Percentiles rank a stretch among this genome's conserved stretches.
These are phyloP conservation scores for Chaetomium fimeti DNA, from an alignment of 495 filamentous ascomycete species.

Conservation along the genomic window DNA sequence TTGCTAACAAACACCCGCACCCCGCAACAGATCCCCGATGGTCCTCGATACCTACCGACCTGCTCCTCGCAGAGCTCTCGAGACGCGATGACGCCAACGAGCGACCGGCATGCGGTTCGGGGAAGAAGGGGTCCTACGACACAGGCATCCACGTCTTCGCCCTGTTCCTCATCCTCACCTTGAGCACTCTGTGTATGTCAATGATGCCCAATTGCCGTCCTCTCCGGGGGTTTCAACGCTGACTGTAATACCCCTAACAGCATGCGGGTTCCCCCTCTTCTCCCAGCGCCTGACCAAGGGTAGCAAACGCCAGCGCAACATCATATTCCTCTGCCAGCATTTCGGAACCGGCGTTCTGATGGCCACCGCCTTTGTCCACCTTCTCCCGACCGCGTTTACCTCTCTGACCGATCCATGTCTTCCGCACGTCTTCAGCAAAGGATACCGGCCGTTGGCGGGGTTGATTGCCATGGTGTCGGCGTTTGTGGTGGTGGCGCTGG, in stretches of 20 bases:
- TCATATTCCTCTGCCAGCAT: constrained; percentile 74
- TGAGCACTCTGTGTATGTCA: constrained; percentile 68
- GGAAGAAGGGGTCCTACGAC: constrained; percentile 59
- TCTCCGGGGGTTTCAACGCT: background rate
- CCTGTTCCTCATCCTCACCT: constrained; percentile 67
- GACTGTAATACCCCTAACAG: constrained; percentile 34
- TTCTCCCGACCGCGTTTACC: constrained; percentile 77
- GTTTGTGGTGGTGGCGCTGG: constrained; percentile 68
- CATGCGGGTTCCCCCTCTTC: constrained; percentile 60
- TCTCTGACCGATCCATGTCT: constrained; percentile 81
- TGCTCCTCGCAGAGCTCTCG: constrained; percentile 53
- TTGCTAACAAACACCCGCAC: constrained; percentile 1
- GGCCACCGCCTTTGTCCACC: constrained; percentile 85
- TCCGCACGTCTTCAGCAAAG: constrained; percentile 66
- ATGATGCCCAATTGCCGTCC: constrained; percentile 19
- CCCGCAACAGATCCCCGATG: constrained; percentile 36
- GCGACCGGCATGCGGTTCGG: constrained; percentile 63
- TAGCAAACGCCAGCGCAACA: constrained; percentile 45
- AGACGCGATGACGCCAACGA: constrained; percentile 41
- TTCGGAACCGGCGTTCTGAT: constrained; percentile 86
- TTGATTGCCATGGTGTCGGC: constrained; percentile 76
- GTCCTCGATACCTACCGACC: constrained; percentile 50
- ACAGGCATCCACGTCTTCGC: constrained; percentile 70
- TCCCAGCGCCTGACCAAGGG: constrained; percentile 48
- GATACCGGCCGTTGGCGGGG: constrained; percentile 73